Conservation (phyloP, 1,139 yeast species). For the Yamadazyma sp. region DNA sequence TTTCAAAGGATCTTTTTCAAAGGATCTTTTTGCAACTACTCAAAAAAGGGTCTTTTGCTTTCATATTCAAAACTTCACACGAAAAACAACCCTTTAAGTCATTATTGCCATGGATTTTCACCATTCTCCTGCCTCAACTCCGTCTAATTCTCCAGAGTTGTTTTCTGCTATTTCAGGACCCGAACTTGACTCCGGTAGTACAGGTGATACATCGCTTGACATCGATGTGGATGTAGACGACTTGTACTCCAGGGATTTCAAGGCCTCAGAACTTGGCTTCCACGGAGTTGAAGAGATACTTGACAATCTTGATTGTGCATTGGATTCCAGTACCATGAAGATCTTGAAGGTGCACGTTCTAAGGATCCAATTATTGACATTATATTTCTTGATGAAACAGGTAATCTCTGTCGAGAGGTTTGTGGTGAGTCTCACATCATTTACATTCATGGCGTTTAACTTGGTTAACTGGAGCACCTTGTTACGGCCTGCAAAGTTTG, state of each 20-base stretch:
- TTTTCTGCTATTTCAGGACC: background rate
- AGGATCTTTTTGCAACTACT: slow-evolving; percentile 2
- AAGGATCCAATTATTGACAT: slow-evolving; percentile 16
- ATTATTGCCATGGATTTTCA: too few relatives aligned
- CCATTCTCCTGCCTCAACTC: background rate
- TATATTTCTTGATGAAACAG: slow-evolving; percentile 3
- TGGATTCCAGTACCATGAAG: slow-evolving; percentile 19
- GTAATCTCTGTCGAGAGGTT: background rate
- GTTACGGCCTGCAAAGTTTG: slow-evolving; percentile 12
- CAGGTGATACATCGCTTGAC: background rate
- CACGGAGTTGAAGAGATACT: slow-evolving; percentile 1
- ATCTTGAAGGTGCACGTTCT: slow-evolving; percentile 21
- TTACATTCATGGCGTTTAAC: background rate
- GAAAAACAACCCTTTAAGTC: background rate
- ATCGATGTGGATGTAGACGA: background rate
- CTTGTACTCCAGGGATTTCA: slow-evolving; percentile 1
- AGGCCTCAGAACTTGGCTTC: slow-evolving; percentile 6
- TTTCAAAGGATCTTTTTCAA: too few relatives aligned
- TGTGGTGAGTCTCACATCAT: slow-evolving; percentile 2
- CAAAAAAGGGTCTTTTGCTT: background rate
- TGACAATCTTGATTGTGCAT: background rate
- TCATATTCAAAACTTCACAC: too few relatives aligned
- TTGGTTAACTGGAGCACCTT: slow-evolving; percentile 10
- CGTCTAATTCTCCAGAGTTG: background rate
- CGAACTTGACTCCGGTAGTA: background rate